Percentiles rank a stretch among this genome's conserved stretches.
Conservation (phyloP, 495 filamentous ascomycete genomes). For the Penicillium bialowiezense region DNA sequence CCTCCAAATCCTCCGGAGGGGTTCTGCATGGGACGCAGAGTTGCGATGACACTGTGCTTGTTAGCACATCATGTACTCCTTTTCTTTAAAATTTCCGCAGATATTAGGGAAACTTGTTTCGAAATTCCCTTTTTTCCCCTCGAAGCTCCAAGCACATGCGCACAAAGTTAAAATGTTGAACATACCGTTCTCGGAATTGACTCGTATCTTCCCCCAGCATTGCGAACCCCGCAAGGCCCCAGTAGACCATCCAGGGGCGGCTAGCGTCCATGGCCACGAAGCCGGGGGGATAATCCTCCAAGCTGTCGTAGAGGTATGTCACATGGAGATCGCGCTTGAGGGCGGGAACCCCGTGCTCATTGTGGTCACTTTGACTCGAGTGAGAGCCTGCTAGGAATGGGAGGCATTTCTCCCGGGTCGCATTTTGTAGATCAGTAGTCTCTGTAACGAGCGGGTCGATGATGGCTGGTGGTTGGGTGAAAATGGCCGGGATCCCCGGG, state of each 20-base stretch:
- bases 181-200: constrained; percentile 59
- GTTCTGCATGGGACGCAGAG: constrained; percentile 79
- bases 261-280: constrained; percentile 76
- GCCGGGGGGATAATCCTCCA: constrained; percentile 61
- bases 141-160: too few relatives aligned
- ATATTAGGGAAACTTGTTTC: too few relatives aligned
- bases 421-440: constrained; percentile 63
- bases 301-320: constrained; percentile 65
- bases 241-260: constrained; percentile 91
- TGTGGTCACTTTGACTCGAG: constrained; percentile 48
- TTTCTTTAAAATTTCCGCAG: background rate
- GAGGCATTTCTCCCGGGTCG: constrained; percentile 65
- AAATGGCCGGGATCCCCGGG: constrained; percentile 59
- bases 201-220: constrained; percentile 74
- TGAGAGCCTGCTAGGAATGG: constrained; percentile 57
- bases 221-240: constrained; percentile 71
- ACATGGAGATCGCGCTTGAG: constrained; percentile 71
- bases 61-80: constrained; percentile 5
- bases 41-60: constrained; percentile 56
- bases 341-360: constrained; percentile 66
- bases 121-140: too few relatives aligned
- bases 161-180: too few relatives aligned
- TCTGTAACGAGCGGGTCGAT: constrained; percentile 66
- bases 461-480: constrained; percentile 60
- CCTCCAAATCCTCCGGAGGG: constrained; percentile 84